A percentile compares a stretch with the other conserved stretches of the same genome.
Conservation (phyloP, 2,329 filamentous ascomycete genomes). For the Beauveria varroae region DNA sequence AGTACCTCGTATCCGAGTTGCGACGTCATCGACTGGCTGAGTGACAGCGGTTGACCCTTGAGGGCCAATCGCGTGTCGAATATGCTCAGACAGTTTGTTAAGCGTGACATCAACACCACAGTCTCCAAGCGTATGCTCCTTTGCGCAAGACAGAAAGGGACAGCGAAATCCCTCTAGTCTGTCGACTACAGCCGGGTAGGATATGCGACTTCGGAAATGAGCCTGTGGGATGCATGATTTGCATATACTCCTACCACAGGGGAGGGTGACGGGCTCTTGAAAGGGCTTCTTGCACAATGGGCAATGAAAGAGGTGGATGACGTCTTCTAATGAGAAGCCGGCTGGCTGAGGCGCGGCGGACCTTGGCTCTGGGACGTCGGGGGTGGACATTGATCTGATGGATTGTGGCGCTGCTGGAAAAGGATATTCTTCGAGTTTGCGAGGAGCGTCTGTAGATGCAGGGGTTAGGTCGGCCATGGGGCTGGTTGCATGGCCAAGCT, state of each 20-base stretch:
- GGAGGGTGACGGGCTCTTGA: slow-evolving; percentile 62
- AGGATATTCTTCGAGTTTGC: neutral
- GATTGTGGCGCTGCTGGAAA: neutral
- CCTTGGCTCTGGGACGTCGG: neutral
- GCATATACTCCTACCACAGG: slow-evolving; percentile 76
- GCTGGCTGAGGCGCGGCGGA: neutral
- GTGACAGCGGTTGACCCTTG: neutral
- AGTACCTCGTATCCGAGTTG: neutral
- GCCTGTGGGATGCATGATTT: slow-evolving; percentile 63
- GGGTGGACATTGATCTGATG: neutral
- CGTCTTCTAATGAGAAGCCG: neutral
- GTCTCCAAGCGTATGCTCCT: slow-evolving; percentile 69
- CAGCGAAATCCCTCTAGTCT: slow-evolving; percentile 67
- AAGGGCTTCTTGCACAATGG: slow-evolving; percentile 63
- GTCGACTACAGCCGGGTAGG: slow-evolving; percentile 64
- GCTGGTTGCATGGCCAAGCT: neutral
- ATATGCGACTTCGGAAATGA: slow-evolving; percentile 60
- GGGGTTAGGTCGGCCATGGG: neutral
- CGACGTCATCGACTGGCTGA: neutral
- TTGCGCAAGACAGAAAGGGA: slow-evolving; percentile 56
- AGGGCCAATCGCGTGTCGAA: slow-evolving; percentile 43
- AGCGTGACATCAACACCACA: slow-evolving; percentile 72
- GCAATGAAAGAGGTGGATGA: slow-evolving; percentile 69
- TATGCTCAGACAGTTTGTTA: slow-evolving; percentile 58
- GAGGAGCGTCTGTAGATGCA: neutral